These are phyloP conservation scores for Adansonia gregorii DNA, from an alignment of 441 rosid genomes.

Conservation along the genomic window DNA sequence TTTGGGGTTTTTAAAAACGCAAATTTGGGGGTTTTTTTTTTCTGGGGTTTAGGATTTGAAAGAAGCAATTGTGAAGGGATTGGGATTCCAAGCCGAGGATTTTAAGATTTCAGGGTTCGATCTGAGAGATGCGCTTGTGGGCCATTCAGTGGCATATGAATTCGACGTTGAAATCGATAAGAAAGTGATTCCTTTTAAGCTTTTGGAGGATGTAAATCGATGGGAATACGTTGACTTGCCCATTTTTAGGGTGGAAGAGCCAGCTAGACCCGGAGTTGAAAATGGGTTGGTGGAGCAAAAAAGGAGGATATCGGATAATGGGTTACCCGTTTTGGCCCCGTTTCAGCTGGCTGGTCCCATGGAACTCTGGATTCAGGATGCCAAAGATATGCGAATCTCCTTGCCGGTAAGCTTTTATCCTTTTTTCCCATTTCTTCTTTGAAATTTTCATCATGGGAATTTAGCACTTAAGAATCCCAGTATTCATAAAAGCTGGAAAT, in stretches of 20 bases:
- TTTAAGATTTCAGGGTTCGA: slow-evolving; percentile 81
- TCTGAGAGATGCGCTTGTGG: slow-evolving; percentile 74
- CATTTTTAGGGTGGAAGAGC: slow-evolving; percentile 55
- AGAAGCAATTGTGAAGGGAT: slow-evolving; percentile 78
- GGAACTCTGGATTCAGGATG: slow-evolving; percentile 96
- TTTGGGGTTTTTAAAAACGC: not conserved
- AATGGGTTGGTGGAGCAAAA: slow-evolving; percentile 50
- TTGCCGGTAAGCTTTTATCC: slow-evolving; percentile 55
- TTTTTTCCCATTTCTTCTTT: not conserved
- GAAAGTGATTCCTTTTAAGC: slow-evolving; percentile 70
- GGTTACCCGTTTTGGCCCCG: slow-evolving; percentile 74
- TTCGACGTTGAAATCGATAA: slow-evolving; percentile 72
- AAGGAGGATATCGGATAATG: slow-evolving; percentile 38
- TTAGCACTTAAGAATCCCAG: not conserved
- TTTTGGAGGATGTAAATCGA: slow-evolving; percentile 80
- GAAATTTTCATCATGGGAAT: not conserved
- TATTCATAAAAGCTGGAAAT: not conserved
- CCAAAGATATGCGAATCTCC: slow-evolving; percentile 76
- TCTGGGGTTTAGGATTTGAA: slow-evolving; percentile 66
- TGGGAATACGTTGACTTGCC: slow-evolving; percentile 91
- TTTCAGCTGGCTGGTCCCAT: slow-evolving; percentile 95
- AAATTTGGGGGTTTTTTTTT: not conserved
- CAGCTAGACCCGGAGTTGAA: slow-evolving; percentile 28
- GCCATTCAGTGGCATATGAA: slow-evolving; percentile 80
- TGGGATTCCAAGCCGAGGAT: slow-evolving; percentile 78